Conservation (phyloP, 257 asterid species). For the Lithospermum erythrorhizon region DNA sequence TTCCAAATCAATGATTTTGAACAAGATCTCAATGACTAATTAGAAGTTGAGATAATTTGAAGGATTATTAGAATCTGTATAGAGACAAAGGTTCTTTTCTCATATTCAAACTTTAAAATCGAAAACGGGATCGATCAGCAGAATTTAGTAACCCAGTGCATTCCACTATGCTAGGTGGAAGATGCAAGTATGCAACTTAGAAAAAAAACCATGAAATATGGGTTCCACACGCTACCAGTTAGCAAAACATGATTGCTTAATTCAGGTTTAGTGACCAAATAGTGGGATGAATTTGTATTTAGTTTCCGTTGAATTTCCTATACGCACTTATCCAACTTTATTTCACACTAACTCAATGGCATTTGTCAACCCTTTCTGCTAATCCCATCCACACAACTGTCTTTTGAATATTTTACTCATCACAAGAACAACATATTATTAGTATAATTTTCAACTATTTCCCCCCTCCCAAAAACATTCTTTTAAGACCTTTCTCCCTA, state of each 20-base stretch:
- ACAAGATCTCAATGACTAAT: too few relatives aligned
- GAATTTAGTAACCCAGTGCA: too few relatives aligned
- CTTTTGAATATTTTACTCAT: background rate
- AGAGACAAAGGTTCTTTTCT: too few relatives aligned
- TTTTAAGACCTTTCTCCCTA: background rate
- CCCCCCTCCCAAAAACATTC: background rate
- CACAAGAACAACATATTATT: background rate
- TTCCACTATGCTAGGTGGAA: too few relatives aligned
- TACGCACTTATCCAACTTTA: constrained; percentile 10
- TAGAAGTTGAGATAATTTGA: too few relatives aligned
- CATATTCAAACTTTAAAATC: too few relatives aligned
- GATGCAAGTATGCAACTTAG: background rate
- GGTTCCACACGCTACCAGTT: constrained; percentile 18
- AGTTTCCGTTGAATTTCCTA: constrained; percentile 18
- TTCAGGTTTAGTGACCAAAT: constrained; percentile 11
- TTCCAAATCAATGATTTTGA: too few relatives aligned
- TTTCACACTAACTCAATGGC: constrained; percentile 18
- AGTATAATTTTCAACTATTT: background rate
- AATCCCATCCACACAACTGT: constrained; percentile 14
- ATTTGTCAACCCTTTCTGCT: constrained; percentile 5
- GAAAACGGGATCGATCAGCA: too few relatives aligned
- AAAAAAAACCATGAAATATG: background rate
- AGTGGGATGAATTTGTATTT: background rate
- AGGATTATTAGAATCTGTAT: too few relatives aligned
- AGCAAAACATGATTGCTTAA: background rate